phyloP scores from a whole-genome alignment of 208 protist species.

The Crithidia sp. region DNA sequence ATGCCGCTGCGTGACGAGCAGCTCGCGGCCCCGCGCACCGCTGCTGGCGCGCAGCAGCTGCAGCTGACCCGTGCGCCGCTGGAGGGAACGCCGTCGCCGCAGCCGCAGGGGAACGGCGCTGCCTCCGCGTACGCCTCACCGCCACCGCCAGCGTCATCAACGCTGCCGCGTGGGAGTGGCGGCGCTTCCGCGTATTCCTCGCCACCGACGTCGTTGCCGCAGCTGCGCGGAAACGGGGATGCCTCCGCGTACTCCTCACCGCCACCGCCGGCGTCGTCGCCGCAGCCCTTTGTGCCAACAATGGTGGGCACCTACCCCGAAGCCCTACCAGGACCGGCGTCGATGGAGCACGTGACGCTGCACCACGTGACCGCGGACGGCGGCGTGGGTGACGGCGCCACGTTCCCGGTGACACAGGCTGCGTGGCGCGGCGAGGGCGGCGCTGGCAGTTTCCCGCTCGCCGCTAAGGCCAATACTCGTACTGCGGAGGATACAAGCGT shows the following conservation, averaged over 20 bases:
- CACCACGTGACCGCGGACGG: background rate
- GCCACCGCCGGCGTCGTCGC: background rate
- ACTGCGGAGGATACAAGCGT: no score
- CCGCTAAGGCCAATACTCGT: no score
- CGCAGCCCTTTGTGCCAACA: conserved; percentile 9
- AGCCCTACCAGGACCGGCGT: conserved; percentile 1
- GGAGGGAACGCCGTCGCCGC: no score
- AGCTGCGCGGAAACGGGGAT: no score
- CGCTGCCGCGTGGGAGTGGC: no score
- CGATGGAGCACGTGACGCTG: conserved; percentile 15
- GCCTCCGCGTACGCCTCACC: no score
- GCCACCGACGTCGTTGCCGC: no score
- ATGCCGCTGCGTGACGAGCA: background rate
- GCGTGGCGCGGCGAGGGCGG: conserved; percentile 3
- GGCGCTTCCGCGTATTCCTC: no score
- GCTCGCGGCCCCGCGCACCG: background rate
- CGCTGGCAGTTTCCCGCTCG: background rate
- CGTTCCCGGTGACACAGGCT: conserved; percentile 1
- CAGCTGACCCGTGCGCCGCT: background rate
- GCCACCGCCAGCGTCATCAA: no score
- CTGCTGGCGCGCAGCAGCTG: background rate
- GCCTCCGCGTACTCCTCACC: no score
- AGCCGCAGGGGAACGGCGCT: no score
- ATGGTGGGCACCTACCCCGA: conserved; percentile 19
- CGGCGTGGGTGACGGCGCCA: background rate